A percentile compares a stretch with the other conserved stretches of the same genome.
phyloP scores from a whole-genome alignment of 768 basidiomycete species.

The Chalciporus chontae region DNA sequence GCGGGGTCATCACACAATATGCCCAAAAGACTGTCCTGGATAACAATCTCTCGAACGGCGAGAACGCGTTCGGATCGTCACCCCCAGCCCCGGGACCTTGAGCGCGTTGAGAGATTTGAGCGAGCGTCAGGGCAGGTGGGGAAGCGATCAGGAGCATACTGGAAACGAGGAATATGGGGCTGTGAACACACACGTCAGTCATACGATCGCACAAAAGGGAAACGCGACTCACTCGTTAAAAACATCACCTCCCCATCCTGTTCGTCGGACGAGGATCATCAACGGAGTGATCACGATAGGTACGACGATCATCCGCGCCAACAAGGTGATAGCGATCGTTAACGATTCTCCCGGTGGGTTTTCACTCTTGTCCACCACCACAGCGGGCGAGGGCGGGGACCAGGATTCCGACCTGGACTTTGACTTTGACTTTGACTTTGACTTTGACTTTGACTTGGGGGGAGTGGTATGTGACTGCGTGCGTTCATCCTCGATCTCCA shows the following conservation, averaged over 20 bases:
- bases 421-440: too few species aligned
- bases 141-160: conserved; percentile 79
- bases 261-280: conserved; percentile 59
- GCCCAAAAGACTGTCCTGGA: conserved; percentile 91
- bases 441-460: too few species aligned
- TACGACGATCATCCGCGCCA: conserved; percentile 83
- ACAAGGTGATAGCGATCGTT: conserved; percentile 80
- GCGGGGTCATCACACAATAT: conserved; percentile 86
- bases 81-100: neutral
- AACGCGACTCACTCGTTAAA: conserved; percentile 67
- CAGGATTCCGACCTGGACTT: too few species aligned
- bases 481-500: conserved; percentile 1
- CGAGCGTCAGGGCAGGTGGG: conserved; percentile 74
- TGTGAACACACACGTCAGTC: conserved; percentile 26
- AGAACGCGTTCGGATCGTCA: conserved; percentile 3
- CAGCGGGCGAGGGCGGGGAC: neutral
- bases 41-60: conserved; percentile 79
- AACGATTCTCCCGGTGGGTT: conserved; percentile 63
- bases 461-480: neutral
- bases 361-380: conserved; percentile 4
- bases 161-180: conserved; percentile 84
- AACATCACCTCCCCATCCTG: conserved; percentile 38
- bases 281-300: conserved; percentile 77
- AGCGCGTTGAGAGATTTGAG: conserved; percentile 37
- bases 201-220: neutral